Base-by-base conservation (phyloP, 164 flowering plant species). In the Sextonia rubra region DNA sequence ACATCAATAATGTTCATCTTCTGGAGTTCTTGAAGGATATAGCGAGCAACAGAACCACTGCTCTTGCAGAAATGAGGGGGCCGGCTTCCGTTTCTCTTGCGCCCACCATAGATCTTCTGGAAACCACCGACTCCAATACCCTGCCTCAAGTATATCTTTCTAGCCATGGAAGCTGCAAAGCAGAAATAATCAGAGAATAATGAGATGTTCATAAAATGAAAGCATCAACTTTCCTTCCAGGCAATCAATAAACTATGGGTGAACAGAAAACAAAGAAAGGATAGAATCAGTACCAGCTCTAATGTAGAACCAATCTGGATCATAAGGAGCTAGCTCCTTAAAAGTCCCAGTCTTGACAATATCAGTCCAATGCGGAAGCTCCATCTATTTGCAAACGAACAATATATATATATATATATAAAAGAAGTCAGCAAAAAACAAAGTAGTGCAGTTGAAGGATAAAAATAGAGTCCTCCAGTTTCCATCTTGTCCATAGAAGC, bases 241-340 rank as follows among this genome's bases (percentile, higher is more conserved):
- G 44, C 44, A 32, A 32, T 32, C 9, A 32, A 32, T 6, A 32
- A 32, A 32, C 0, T 32, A 32, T 6, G 44, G 44, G 44, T 9
- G 1, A 32, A 32, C 44, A 32, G 8, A 32, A 32, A 32, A 2
- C 60, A 11, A 9, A 7, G 32, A 4, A 66, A 27, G 63, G 26
- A 64, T 29, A 62, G 12, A 18, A 14, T 52, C 2, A 17, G 4
- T 76, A 91, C 98, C 98, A 77, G 97, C 93, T 76, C 98, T 86
- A 60, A 91, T 76, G 56, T 82, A 90, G 79, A 92, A 94, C 98
- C 96, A 94, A 75, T 94, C 97, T 17, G 91, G 88, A 56, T 94
- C 98, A 82, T 93, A 86, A 0, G 97, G 98, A 29, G 98, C 93
- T 75, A 93, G 94, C 73, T 93, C 98, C 84, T 93, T 93, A 65